Conservation (phyloP, 2,329 filamentous ascomycete species). For the Pseudogymnoascus sp. region DNA sequence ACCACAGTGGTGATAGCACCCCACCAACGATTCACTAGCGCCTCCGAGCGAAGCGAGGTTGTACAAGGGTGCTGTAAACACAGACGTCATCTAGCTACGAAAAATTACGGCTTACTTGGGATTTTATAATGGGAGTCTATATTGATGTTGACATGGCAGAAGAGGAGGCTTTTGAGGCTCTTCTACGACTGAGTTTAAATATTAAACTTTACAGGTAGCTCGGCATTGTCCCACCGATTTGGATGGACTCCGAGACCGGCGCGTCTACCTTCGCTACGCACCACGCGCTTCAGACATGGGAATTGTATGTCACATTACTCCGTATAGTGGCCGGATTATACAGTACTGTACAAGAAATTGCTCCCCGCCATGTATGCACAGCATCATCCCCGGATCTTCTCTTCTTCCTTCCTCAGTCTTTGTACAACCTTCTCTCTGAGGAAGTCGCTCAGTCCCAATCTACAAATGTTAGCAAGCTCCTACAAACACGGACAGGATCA, state of each 20-base stretch:
- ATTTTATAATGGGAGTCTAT: neutral
- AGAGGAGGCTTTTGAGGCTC: neutral
- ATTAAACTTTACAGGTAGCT: neutral
- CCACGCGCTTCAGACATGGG: neutral
- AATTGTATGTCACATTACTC: neutral
- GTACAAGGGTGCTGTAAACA: slow-evolving; percentile 3
- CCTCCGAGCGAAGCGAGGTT: slow-evolving; percentile 7
- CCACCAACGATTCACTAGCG: slow-evolving; percentile 7
- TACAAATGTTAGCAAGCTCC: slow-evolving; percentile 26
- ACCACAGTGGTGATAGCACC: slow-evolving; percentile 4
- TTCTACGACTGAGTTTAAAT: neutral
- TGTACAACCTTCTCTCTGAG: slow-evolving; percentile 47
- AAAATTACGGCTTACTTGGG: neutral
- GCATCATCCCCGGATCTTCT: slow-evolving; percentile 17
- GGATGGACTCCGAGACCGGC: slow-evolving; percentile 2
- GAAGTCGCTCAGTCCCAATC: slow-evolving; percentile 48
- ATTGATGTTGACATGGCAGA: neutral
- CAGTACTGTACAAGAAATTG: neutral
- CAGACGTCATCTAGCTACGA: neutral
- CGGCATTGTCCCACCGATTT: neutral
- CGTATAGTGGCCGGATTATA: neutral
- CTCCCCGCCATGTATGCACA: neutral
- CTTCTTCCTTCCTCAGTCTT: slow-evolving; percentile 45
- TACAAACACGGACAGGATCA: neutral
- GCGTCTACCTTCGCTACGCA: neutral